Percentiles rank a stretch among this genome's conserved stretches.
phyloP scores from a whole-genome alignment of 2,329 filamentous ascomycete species.

The Cadophora malorum region DNA sequence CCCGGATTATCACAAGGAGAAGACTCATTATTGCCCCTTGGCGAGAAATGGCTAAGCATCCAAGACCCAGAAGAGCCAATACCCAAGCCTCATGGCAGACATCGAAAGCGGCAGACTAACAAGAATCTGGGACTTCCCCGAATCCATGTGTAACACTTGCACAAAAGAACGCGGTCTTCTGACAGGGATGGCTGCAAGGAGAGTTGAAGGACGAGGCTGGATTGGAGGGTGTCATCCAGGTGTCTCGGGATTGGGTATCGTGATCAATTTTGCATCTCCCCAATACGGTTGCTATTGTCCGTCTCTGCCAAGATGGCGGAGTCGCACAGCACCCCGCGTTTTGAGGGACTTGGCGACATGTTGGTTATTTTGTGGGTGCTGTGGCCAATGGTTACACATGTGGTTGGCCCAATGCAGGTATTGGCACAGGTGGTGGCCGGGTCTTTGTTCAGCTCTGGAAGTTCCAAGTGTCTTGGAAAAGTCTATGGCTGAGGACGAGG shows the following conservation, averaged over 20 bases:
- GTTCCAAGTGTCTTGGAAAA: constrained; percentile 4
- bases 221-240: not conserved
- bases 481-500: not conserved
- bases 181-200: not conserved
- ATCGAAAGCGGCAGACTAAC: not conserved
- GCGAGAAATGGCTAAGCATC: not conserved
- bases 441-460: not conserved
- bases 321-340: constrained; percentile 8
- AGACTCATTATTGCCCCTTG: not conserved
- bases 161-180: not conserved
- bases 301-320: not conserved
- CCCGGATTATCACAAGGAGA: constrained; percentile 11
- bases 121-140: constrained; percentile 8
- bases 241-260: not conserved
- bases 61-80: constrained; percentile 3
- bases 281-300: not conserved
- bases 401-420: not conserved
- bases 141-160: not conserved
- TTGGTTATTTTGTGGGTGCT: not conserved
- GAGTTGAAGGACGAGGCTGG: not conserved
- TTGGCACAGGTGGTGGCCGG: not conserved
- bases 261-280: not conserved
- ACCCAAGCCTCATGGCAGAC: constrained; percentile 13
- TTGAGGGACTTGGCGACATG: not conserved
- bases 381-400: not conserved